phyloP scores from a whole-genome alignment of 805 yeast species.

The Saturnispora kantuleensis region DNA sequence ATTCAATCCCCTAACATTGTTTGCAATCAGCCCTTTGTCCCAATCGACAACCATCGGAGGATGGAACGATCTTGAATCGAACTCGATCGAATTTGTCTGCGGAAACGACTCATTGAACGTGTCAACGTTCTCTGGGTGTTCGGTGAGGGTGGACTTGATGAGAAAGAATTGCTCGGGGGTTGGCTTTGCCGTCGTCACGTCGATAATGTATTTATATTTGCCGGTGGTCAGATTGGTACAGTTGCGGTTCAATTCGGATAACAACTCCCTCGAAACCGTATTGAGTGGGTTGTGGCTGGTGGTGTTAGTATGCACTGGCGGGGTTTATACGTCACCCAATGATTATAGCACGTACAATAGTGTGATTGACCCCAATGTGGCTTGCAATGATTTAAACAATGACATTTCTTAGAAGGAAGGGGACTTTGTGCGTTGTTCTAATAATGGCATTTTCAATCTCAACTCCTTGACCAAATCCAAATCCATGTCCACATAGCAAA shows the following conservation, averaged over 20 bases:
- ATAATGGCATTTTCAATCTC: constrained; percentile 66
- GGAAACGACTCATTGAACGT: not conserved
- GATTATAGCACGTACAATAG: no score
- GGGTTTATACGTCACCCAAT: no score
- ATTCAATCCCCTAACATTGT: constrained; percentile 34
- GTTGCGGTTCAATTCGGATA: constrained; percentile 17
- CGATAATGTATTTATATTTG: constrained; percentile 19
- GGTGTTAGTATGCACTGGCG: not conserved
- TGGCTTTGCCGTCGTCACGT: constrained; percentile 17
- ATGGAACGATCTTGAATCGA: no score
- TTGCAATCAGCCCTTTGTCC: constrained; percentile 47
- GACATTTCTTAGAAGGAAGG: constrained; percentile 29
- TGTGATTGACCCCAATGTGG: no score
- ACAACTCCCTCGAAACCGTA: not conserved
- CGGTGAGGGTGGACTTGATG: constrained; percentile 18
- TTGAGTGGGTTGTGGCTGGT: not conserved
- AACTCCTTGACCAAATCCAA: constrained; percentile 36
- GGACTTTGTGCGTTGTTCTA: constrained; percentile 54
- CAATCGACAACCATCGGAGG: constrained; percentile 53
- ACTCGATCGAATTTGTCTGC: constrained; percentile 21
- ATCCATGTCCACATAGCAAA: constrained; percentile 62
- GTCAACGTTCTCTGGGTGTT: no score
- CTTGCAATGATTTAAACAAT: constrained; percentile 37
- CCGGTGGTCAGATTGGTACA: not conserved
- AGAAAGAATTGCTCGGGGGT: constrained; percentile 26